Conservation (phyloP, 345 rosid genomes). For the Citrus unshiu region DNA sequence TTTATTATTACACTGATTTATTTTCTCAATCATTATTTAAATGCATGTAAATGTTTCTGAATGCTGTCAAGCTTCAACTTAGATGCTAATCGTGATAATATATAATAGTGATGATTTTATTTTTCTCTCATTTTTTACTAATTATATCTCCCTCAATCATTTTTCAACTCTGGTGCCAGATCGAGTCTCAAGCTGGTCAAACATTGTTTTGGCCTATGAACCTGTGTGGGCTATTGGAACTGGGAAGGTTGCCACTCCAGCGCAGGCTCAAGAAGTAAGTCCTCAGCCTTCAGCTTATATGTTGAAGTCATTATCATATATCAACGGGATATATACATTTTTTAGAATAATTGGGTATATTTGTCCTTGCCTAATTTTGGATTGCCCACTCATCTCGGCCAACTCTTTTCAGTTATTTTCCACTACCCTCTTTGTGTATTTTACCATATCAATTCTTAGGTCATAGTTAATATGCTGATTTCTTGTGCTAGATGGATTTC, state of each 20-base stretch:
- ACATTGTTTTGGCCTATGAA: conserved; percentile 84
- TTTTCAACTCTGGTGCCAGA: conserved; percentile 33
- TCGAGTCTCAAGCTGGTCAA: conserved; percentile 51
- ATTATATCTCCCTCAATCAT: background rate
- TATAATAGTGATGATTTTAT: background rate
- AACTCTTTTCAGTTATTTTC: background rate
- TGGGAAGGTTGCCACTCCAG: conserved; percentile 87
- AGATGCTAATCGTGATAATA: background rate
- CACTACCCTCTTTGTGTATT: background rate
- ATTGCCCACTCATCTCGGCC: background rate
- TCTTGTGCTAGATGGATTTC: background rate
- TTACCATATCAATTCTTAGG: background rate
- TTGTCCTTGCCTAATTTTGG: background rate
- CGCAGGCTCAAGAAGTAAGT: conserved; percentile 94
- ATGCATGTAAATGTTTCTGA: background rate
- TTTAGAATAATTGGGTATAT: background rate
- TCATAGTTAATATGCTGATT: background rate
- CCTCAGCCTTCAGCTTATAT: background rate
- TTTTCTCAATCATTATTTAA: background rate
- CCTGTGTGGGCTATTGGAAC: conserved; percentile 98
- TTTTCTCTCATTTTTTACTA: background rate
- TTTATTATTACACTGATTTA: background rate
- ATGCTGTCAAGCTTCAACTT: background rate
- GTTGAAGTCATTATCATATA: background rate
- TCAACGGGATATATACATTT: background rate